Base-by-base conservation (phyloP, 2,329 filamentous ascomycete species). In the Aspergillus sergii region DNA sequence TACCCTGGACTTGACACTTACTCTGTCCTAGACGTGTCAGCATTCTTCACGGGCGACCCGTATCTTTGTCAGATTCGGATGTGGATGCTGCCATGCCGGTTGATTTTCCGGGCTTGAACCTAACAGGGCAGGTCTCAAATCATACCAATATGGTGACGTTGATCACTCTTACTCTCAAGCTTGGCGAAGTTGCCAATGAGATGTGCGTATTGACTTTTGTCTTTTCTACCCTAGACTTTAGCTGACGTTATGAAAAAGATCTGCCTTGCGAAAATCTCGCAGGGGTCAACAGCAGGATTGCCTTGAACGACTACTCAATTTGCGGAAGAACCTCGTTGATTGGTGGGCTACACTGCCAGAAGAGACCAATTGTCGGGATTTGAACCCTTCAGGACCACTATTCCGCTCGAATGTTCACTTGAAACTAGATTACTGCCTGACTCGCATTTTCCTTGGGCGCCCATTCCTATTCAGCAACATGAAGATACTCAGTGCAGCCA, bases 21-120 rank as follows among this genome's bases (percentile, higher is more conserved):
- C 26, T 39, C 19, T 16, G 3, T 43, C 30, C 41, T 48, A 85
- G 83, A 63, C 82, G 84, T 51, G 83, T 87, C 36, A 83, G 84
- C 46, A 85, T 85, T 56, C 81, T 86, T 41, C 85, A 88, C 63
- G 84, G 85, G 41, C 78, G 85, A 8, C 85, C 86, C 8, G 76
- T 81, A n/a, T 86, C 85, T 2, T 81, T 87, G 46, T 77, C 81
- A 3, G 80, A 81, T 43, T 75, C 78, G 12, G 85, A 87, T 63
- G 81, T 87, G 21, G 85, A 87, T 66, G 83, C 82, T 2, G 82
- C 84, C 26, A 72, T 84, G 59, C 85, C 85, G 2, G 76, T 78
- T 7, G 80, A 85, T 63, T 74, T 80, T 36, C 77, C 80, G 1
- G 79, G 80, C 12, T 72, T 84, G 51, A 80, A 77, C 74, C 77